Evolutionary conservation across 331 rosid species (phyloP).

Genomic region (Acacia pycnantha): DNA sequence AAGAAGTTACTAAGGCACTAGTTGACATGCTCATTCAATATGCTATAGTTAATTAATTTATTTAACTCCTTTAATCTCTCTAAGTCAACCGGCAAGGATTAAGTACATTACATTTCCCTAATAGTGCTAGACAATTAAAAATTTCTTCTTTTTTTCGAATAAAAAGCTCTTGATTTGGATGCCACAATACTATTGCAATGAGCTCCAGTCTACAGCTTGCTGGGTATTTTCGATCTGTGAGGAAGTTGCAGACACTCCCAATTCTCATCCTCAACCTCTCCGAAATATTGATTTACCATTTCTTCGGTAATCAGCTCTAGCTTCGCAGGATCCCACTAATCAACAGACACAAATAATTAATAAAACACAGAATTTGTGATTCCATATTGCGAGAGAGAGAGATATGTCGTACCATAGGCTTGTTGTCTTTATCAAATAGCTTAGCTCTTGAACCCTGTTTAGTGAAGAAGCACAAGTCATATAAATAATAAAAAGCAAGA

Average conservation of each 20-base stretch:
- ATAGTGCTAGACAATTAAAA: no score
- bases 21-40: no score
- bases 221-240: conserved; percentile 8
- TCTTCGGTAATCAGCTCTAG: conserved; percentile 20
- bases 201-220: conserved; percentile 11
- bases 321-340: conserved; percentile 29
- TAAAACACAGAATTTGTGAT: background rate
- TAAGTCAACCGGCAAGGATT: no score
- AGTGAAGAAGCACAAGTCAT: background rate
- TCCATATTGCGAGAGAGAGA: background rate
- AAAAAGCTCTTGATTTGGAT: background rate
- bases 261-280: background rate
- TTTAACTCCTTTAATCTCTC: no score
- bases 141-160: no score
- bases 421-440: conserved; percentile 20
- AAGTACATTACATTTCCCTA: no score
- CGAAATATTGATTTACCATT: conserved; percentile 26
- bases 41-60: no score
- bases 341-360: background rate
- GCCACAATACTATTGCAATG: background rate
- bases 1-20: no score
- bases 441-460: conserved; percentile 4
- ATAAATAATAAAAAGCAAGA: background rate
- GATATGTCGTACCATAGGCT: background rate
- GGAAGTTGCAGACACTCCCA: conserved; percentile 23